Evolutionary conservation across 805 yeast genomes (phyloP).

Genomic region (Starmera amethionina): DNA sequence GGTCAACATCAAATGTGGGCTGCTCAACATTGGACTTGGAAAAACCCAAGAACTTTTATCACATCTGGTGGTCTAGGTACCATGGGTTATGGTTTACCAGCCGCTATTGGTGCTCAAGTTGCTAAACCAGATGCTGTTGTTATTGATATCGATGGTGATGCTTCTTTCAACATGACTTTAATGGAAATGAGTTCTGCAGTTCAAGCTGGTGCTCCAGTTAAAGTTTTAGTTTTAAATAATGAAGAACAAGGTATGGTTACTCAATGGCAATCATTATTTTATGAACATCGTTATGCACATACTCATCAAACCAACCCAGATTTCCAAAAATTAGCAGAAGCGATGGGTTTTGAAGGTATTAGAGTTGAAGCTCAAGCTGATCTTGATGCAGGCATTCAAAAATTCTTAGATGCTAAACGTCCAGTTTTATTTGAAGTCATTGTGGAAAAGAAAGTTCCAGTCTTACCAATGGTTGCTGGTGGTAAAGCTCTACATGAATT

Average conservation of each 20-base stretch:
- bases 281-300: slow-evolving; percentile 95
- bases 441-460: slow-evolving; percentile 87
- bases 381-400: slow-evolving; percentile 43
- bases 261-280: slow-evolving; percentile 97
- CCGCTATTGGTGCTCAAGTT: slow-evolving; percentile 97
- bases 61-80: slow-evolving; percentile 99
- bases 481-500: slow-evolving; percentile 94
- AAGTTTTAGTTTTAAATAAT: slow-evolving; percentile 82
- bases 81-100: slow-evolving; percentile 96
- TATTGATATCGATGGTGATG: slow-evolving; percentile 97
- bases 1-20: slow-evolving; percentile 99
- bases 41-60: slow-evolving; percentile 82
- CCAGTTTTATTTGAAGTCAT: slow-evolving; percentile 87
- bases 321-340: slow-evolving; percentile 85
- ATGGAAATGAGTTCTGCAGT: slow-evolving; percentile 91
- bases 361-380: slow-evolving; percentile 64
- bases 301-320: slow-evolving; percentile 95
- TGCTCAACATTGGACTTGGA: slow-evolving; percentile 96
- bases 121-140: slow-evolving; percentile 93
- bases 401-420: slow-evolving; percentile 57
- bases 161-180: slow-evolving; percentile 97
- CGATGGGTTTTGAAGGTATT: slow-evolving; percentile 86
- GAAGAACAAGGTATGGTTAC: slow-evolving; percentile 99
- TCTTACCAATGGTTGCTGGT: slow-evolving; percentile 95
- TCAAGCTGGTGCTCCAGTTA: slow-evolving; percentile 86